Evolutionary conservation across 108 stramenopile species (phyloP).

Genomic region (Cyclotella distinguenda): DNA sequence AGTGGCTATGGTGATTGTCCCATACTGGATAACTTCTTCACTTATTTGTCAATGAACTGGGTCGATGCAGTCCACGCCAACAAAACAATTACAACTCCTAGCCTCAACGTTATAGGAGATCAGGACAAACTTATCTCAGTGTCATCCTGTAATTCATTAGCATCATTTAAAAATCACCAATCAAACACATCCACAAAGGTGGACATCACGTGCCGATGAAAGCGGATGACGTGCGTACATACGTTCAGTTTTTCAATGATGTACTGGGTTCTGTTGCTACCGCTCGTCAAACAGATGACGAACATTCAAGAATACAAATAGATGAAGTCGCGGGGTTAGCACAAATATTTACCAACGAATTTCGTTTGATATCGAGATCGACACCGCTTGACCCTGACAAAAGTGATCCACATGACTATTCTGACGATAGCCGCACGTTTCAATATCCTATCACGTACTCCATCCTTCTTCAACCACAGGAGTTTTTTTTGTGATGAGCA

Average conservation of each 20-base stretch:
- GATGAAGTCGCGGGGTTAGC: slow-evolving; percentile 73
- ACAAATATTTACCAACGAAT: slow-evolving; percentile 74
- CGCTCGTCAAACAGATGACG: slow-evolving; percentile 55
- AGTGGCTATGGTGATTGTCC: slow-evolving; percentile 70
- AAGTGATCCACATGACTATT: slow-evolving; percentile 20
- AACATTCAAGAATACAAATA: slow-evolving; percentile 55
- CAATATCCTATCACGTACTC: slow-evolving; percentile 65
- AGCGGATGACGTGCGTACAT: slow-evolving; percentile 46
- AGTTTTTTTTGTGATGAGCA: slow-evolving; percentile 28
- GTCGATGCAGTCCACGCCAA: slow-evolving; percentile 4
- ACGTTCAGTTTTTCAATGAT: slow-evolving; percentile 59
- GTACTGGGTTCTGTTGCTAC: background rate
- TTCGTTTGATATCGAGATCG: slow-evolving; percentile 48
- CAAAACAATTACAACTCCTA: slow-evolving; percentile 29
- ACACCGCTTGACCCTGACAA: slow-evolving; percentile 9
- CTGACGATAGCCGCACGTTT: slow-evolving; percentile 23
- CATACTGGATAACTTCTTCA: slow-evolving; percentile 45
- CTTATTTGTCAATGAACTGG: slow-evolving; percentile 8
- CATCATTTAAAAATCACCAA: slow-evolving; percentile 30
- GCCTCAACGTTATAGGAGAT: slow-evolving; percentile 72
- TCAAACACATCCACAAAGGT: slow-evolving; percentile 52
- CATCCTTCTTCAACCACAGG: slow-evolving; percentile 49
- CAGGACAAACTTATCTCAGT: slow-evolving; percentile 59
- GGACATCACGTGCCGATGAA: slow-evolving; percentile 82
- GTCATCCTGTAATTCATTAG: slow-evolving; percentile 40